Evolutionary conservation across 2,329 filamentous ascomycete species (phyloP).

Genomic region (Colletotrichum noveboracense): DNA sequence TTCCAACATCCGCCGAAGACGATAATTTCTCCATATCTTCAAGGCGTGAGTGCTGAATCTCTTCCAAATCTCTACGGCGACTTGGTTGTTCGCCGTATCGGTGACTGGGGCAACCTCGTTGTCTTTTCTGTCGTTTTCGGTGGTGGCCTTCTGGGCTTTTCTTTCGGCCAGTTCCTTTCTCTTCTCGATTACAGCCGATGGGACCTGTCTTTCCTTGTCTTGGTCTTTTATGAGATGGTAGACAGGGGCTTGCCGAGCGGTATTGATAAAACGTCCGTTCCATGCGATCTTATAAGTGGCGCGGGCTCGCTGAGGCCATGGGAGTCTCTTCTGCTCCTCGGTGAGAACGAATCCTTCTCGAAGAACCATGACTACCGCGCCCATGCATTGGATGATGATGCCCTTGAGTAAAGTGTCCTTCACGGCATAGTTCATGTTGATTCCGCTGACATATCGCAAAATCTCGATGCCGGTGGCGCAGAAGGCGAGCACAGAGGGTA

Average conservation of each 20-base stretch:
- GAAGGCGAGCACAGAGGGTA: background rate
- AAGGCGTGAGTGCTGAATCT: background rate
- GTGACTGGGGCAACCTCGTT: background rate
- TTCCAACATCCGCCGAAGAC: background rate
- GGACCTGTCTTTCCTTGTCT: background rate
- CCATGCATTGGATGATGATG: background rate
- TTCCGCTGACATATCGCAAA: background rate
- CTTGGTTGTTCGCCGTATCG: background rate
- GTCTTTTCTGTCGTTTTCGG: background rate
- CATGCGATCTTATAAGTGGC: conserved; percentile 6
- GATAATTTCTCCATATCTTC: background rate
- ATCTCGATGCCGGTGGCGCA: background rate
- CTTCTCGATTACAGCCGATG: background rate
- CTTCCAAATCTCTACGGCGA: background rate
- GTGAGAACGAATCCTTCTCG: conserved; percentile 10
- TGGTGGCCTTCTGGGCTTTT: background rate
- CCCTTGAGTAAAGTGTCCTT: background rate
- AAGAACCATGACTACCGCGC: conserved; percentile 4
- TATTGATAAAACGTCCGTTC: conserved; percentile 7
- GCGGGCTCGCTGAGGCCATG: background rate
- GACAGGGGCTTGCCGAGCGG: background rate
- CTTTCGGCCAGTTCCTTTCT: background rate
- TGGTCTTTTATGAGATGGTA: background rate
- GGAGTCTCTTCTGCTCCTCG: conserved; percentile 1
- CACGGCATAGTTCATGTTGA: background rate